phyloP scores from a whole-genome alignment of 2,329 filamentous ascomycete species.

The Ophiostoma perfectum region DNA sequence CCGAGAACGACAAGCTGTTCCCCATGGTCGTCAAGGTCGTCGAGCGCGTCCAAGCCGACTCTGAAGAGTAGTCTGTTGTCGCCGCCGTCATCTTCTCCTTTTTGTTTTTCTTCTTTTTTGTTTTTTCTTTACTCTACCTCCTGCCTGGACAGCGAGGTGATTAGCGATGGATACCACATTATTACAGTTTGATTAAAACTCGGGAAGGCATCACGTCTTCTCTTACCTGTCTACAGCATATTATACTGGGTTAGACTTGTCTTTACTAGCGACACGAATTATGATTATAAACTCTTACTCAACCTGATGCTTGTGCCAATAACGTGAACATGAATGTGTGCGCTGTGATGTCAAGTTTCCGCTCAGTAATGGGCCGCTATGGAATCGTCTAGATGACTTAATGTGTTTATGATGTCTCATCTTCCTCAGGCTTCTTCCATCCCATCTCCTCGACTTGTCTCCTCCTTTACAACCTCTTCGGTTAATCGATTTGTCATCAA shows the following conservation, averaged over 20 bases:
- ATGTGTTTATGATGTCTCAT: too few species aligned
- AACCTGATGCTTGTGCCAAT: neutral
- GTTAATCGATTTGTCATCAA: neutral
- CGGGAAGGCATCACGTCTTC: neutral
- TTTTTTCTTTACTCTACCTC: conserved; percentile 3
- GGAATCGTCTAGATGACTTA: too few species aligned
- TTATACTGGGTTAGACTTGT: neutral
- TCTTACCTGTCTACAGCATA: neutral
- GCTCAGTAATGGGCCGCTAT: too few species aligned
- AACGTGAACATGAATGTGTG: neutral
- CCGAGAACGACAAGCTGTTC: conserved; percentile 71
- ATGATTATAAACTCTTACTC: neutral
- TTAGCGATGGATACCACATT: conserved; percentile 14
- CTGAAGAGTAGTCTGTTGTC: conserved; percentile 26
- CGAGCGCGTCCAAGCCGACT: conserved; percentile 71
- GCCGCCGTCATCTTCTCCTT: neutral
- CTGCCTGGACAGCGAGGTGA: neutral
- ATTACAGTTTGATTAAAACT: conserved; percentile 6
- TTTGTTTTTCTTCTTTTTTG: neutral
- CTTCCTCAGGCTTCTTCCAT: too few species aligned
- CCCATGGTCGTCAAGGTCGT: conserved; percentile 70
- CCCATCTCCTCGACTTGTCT: too few species aligned
- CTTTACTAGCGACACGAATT: conserved; percentile 6
- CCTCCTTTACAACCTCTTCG: neutral
- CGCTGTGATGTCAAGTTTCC: too few species aligned